Evolutionary conservation across 306 rosid species (phyloP), one percentile per base, ranked within the genome.

Genomic region (Benincasa hispida): DNA sequence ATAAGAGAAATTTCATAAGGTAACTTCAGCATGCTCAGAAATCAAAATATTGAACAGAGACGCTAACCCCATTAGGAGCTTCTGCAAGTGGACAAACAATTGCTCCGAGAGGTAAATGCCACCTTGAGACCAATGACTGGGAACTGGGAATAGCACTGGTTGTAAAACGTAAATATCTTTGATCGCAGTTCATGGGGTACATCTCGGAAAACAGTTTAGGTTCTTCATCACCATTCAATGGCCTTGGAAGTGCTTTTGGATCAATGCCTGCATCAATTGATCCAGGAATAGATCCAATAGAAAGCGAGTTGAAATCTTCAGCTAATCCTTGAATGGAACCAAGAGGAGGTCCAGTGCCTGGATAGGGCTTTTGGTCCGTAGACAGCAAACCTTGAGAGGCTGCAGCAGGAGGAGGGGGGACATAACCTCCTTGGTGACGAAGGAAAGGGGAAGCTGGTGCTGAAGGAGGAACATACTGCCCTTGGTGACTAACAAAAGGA

Each of bases 61-160:
- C 77, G 84, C 96, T 69, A 17, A 95, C 98, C 90, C 97, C 98
- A 67, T 85, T 87, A 30, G 98, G 93, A 75, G 93, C 83, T 86
- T 92, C 97, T 0, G 99, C 98, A 85, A 95, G 99, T 59, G 99
- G 99, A 65, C 98, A 95, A 51, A 95, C 96, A 87, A 92, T 91
- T 55, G 99, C 96, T 79, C 99, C 99, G 76, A 95, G 93, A 85
- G 98, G 99, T 61, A 95, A 84, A 86, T 92, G 97, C 99, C 99
- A 95, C 86, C 99, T 89, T 75, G 99, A 88, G 84, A 88, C 89
- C 84, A 95, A 86, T 75, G 99, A 95, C 86, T 92, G 97, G 45
- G 99, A 95, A 83, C 89, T 89, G 54, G 99, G 99, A 79, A 95
- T 76, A 30, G 91, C 96, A 77, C 86, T 75, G 45, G 99, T 95